Percentiles rank a stretch among this genome's conserved stretches.
Evolutionary conservation across 2,329 filamentous ascomycete species (phyloP).

Genomic region (Aspergillus sclerotialis): DNA sequence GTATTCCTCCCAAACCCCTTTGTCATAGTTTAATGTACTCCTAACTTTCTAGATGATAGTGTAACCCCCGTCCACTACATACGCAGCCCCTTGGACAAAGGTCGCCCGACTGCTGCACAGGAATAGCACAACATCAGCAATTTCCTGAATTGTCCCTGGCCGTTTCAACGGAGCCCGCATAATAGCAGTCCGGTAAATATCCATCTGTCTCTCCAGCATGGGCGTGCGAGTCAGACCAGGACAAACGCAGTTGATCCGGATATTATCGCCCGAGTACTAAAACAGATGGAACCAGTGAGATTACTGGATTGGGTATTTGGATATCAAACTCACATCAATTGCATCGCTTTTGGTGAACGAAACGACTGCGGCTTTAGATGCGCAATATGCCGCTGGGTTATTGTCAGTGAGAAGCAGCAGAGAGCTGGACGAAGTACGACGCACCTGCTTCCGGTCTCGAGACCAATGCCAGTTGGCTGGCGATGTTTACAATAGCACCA

Average conservation of each 20-base stretch:
- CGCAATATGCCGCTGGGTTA: slow-evolving; percentile 52
- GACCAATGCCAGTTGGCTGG: slow-evolving; percentile 47
- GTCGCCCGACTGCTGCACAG: slow-evolving; percentile 43
- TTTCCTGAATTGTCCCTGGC: slow-evolving; percentile 45
- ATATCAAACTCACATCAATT: too few species aligned
- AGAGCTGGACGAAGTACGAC: slow-evolving; percentile 41
- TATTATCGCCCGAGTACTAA: slow-evolving; percentile 40
- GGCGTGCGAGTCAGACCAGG: slow-evolving; percentile 43
- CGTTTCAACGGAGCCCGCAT: slow-evolving; percentile 43
- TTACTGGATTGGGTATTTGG: too few species aligned
- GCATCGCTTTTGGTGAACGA: slow-evolving; percentile 52
- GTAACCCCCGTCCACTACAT: slow-evolving; percentile 50
- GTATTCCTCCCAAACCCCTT: too few species aligned
- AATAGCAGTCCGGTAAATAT: slow-evolving; percentile 32
- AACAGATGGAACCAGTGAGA: too few species aligned
- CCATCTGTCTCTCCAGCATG: slow-evolving; percentile 37
- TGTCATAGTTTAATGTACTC: too few species aligned
- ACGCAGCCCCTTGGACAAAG: slow-evolving; percentile 47
- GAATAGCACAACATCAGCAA: slow-evolving; percentile 46
- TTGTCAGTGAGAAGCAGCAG: too few species aligned
- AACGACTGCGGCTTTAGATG: slow-evolving; percentile 53
- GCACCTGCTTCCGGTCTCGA: too few species aligned
- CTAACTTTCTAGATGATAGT: too few species aligned
- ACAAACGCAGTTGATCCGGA: slow-evolving; percentile 29
- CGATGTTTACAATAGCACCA: slow-evolving; percentile 47